A percentile compares a stretch with the other conserved stretches of the same genome.
These are phyloP conservation scores for Eremothecium coryli DNA, from an alignment of 1,139 yeast species.

Conservation along the genomic window DNA sequence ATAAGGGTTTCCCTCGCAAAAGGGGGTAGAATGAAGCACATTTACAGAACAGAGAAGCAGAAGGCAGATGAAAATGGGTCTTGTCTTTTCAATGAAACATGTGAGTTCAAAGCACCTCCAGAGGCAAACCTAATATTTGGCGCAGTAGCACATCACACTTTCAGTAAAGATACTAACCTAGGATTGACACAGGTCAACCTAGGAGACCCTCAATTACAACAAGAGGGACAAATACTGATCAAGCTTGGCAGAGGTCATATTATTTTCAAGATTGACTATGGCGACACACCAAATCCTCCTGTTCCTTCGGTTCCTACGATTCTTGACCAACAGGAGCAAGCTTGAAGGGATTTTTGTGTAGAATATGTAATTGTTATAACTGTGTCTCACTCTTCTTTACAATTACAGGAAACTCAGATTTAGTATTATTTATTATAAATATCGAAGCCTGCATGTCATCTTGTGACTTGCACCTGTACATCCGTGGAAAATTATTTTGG, in stretches of 20 bases:
- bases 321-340: neutral
- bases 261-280: slow-evolving; percentile 23
- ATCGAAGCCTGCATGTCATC: too few species aligned
- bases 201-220: slow-evolving; percentile 26
- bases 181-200: slow-evolving; percentile 41
- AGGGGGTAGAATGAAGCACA: slow-evolving; percentile 44
- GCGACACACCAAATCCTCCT: slow-evolving; percentile 13
- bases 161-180: slow-evolving; percentile 61
- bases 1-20: slow-evolving; percentile 47
- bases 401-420: too few species aligned
- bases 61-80: slow-evolving; percentile 43
- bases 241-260: slow-evolving; percentile 27
- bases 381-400: too few species aligned
- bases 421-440: too few species aligned
- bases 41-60: slow-evolving; percentile 55
- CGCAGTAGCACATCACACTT: slow-evolving; percentile 58
- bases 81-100: slow-evolving; percentile 55
- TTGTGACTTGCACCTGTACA: neutral
- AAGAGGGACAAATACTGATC: slow-evolving; percentile 25
- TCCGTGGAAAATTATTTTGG: neutral
- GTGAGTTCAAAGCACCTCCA: slow-evolving; percentile 56
- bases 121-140: slow-evolving; percentile 51
- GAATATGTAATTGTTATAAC: neutral
- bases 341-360: neutral
- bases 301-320: slow-evolving; percentile 18